Percentiles rank a stretch among this genome's conserved stretches.
These are phyloP conservation scores for Lipomyces spencermartinsiae DNA, from an alignment of 805 yeast species.

Conservation along the genomic window DNA sequence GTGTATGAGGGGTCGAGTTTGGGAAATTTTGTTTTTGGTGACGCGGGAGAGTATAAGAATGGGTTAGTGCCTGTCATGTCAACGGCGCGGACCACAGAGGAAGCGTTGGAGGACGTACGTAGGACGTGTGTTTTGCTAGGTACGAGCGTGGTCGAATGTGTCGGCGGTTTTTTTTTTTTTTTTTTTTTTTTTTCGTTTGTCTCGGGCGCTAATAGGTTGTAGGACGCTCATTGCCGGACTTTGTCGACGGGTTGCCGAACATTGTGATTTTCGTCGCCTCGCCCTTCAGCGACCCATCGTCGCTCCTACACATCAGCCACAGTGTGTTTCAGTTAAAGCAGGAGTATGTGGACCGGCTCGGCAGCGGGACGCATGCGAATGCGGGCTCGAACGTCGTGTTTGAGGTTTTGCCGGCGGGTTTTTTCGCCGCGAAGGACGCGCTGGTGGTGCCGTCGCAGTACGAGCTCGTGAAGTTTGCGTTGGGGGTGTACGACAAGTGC, in stretches of 20 bases:
- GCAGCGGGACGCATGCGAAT: conserved; percentile 1
- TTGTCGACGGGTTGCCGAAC: conserved; percentile 19
- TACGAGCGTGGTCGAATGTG: background rate
- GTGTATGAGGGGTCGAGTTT: conserved; percentile 48
- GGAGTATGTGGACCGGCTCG: conserved; percentile 21
- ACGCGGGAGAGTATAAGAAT: conserved; percentile 25
- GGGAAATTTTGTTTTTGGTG: conserved; percentile 42
- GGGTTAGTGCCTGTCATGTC: conserved; percentile 32
- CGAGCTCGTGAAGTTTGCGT: conserved; percentile 41
- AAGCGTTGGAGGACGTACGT: conserved; percentile 29
- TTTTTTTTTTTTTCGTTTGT: background rate
- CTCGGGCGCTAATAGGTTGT: background rate
- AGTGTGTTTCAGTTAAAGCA: conserved; percentile 29
- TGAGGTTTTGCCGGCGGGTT: conserved; percentile 32
- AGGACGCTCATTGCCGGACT: conserved; percentile 21
- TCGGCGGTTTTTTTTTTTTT: background rate
- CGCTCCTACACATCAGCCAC: conserved; percentile 33
- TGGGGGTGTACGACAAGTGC: conserved; percentile 46
- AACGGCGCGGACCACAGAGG: conserved; percentile 14
- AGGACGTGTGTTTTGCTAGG: conserved; percentile 23
- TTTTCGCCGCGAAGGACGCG: conserved; percentile 41
- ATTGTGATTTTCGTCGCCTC: conserved; percentile 27
- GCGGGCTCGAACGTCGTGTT: conserved; percentile 23
- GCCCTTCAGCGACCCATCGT: conserved; percentile 35
- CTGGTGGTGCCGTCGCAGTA: conserved; percentile 43